Evolutionary conservation across 345 rosid genomes (phyloP).

Genomic region (Citrus unshiu): DNA sequence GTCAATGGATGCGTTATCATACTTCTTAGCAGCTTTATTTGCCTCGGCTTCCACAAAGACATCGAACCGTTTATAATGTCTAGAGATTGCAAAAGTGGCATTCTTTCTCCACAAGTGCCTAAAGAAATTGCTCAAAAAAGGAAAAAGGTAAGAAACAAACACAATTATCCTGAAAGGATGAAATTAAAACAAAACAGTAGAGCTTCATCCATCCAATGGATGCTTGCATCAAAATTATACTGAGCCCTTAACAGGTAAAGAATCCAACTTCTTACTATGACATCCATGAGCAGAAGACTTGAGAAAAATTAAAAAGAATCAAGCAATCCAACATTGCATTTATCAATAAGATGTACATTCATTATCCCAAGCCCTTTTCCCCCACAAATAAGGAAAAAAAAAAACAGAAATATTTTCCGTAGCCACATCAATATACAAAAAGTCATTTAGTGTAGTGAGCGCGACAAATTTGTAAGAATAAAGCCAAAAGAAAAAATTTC

Average conservation of each 20-base stretch:
- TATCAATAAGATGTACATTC: background rate
- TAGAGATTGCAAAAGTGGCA: slow-evolving; percentile 92
- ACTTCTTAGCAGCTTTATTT: slow-evolving; percentile 97
- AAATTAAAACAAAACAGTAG: background rate
- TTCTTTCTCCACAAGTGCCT: slow-evolving; percentile 98
- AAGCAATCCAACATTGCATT: background rate
- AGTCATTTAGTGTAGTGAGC: too few relatives aligned
- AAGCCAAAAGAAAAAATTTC: background rate
- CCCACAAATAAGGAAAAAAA: background rate
- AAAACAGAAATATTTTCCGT: background rate
- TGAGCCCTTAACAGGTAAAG: background rate
- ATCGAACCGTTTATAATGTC: slow-evolving; percentile 87
- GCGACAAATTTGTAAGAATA: background rate
- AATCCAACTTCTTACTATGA: background rate
- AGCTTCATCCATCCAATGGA: background rate
- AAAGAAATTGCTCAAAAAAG: slow-evolving; percentile 24
- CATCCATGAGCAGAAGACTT: background rate
- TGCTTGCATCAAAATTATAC: background rate
- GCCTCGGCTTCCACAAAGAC: slow-evolving; percentile 94
- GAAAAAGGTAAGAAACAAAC: background rate
- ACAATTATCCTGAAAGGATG: background rate
- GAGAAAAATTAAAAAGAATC: background rate
- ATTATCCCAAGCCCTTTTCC: background rate
- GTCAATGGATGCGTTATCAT: slow-evolving; percentile 84
- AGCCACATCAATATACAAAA: background rate